Conservation (phyloP, 306 rosid genomes). For the Trifolium subterraneum region DNA sequence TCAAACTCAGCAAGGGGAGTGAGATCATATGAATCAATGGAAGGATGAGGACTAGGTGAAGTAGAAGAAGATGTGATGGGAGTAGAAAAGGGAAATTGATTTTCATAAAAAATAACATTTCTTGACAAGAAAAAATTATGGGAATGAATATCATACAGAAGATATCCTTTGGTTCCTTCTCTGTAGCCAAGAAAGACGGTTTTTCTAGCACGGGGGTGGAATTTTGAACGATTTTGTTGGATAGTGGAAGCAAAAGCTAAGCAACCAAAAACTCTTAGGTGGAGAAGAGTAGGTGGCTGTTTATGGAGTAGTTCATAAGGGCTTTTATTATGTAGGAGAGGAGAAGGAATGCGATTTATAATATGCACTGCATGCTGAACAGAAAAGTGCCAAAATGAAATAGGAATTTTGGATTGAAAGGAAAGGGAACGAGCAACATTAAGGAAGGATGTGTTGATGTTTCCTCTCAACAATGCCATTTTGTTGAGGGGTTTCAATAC, state of each 20-base stretch:
- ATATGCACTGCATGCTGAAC: not conserved
- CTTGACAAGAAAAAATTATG: not conserved
- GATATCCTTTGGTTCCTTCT: not conserved
- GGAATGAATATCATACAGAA: not conserved
- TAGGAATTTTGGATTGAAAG: not conserved
- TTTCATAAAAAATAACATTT: not conserved
- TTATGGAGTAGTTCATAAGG: not conserved
- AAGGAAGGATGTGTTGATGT: not conserved
- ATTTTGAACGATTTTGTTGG: not conserved
- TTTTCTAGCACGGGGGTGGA: not conserved
- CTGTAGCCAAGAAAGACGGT: not conserved
- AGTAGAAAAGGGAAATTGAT: not conserved
- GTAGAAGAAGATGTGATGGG: no score
- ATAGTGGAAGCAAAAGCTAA: not conserved
- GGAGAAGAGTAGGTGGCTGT: not conserved
- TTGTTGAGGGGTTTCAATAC: no score
- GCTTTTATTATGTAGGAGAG: not conserved
- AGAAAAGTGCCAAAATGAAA: not conserved
- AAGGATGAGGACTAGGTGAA: no score
- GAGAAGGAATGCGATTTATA: not conserved
- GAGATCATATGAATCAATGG: no score
- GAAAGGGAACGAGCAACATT: not conserved
- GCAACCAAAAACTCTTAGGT: not conserved
- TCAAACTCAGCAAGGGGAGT: no score
- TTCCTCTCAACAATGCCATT: not conserved